Evolutionary conservation across 176 grass and related monocot species (phyloP).

Genomic region (Oryza meridionalis): DNA sequence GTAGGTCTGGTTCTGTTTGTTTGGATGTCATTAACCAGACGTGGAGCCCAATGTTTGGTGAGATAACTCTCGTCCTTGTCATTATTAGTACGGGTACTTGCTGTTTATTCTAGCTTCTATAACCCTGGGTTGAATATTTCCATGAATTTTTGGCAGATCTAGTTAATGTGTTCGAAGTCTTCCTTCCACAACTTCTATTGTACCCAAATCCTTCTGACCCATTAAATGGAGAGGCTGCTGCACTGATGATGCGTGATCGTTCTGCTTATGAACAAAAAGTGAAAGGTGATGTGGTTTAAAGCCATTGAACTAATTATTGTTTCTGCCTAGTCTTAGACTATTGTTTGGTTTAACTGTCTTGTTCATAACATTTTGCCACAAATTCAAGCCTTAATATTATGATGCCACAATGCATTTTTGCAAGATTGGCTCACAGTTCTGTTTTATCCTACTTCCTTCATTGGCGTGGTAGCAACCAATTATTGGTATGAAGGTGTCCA

Average conservation of each 20-base stretch:
- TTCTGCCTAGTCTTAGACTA: background rate
- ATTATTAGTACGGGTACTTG: background rate
- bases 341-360: constrained; percentile 20
- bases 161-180: constrained; percentile 97
- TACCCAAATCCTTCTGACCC: constrained; percentile 98
- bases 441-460: background rate
- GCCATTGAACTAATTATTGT: constrained; percentile 15
- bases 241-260: constrained; percentile 93
- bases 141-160: constrained; percentile 58
- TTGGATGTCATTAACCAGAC: constrained; percentile 99
- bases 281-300: constrained; percentile 67
- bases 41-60: constrained; percentile 99
- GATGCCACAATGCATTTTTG: background rate
- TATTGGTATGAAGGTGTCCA: background rate
- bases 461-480: background rate
- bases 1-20: constrained; percentile 97
- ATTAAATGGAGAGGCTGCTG: constrained; percentile 97
- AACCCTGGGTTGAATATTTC: background rate
- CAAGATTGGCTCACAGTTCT: background rate
- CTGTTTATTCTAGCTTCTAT: constrained; percentile 6
- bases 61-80: constrained; percentile 26
- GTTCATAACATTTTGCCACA: background rate
- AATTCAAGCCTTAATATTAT: constrained; percentile 18
- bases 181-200: constrained; percentile 87
- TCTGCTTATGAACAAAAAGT: constrained; percentile 97